Evolutionary conservation across 2,329 filamentous ascomycete genomes (phyloP), one percentile per base, ranked within the genome.

Genomic region (Ophiostoma pallidulum): DNA sequence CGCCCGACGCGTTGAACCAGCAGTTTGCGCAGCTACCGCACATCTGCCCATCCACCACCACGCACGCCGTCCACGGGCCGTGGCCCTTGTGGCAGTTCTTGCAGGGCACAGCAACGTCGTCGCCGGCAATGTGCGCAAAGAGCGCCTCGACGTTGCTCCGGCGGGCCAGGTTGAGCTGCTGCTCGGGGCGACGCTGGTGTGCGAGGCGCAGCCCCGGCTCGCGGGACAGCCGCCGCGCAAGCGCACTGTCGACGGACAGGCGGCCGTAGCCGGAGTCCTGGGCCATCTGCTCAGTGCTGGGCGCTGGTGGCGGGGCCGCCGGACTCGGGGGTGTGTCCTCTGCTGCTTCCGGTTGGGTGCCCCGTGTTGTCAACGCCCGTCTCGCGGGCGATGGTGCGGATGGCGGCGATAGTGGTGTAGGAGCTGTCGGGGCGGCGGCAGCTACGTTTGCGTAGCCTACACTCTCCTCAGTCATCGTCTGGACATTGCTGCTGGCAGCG

Each of bases 1-100:
- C 70, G 9, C 76, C 76, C 43, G 74, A 78, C 8, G 76, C 76
- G 48, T 80, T 80, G 60, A 75, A 80, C 76, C 77, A 80, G 58
- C 77, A 80, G 57, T 80, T 80, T 49, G 75, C 71, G 52, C 77
- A 80, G 56, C 74, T 78, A 9, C 77, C 76, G 50, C 74, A 78
- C 73, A 80, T 75, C 57, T 77, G 73, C 2, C 76, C 75, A 41
- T 73, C 71, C 19, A 76, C 72, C n/a, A 78, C 64, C n/a, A 80
- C 67, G 53, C 77, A 80, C 14, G 67, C 66, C 1, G 66, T 73
- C 75, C 75, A 80, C 0, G 77, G 76, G 0, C 77, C 77, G 51
- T 78, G 74, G 4, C 74, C 74, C 57, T 77, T 79, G 59, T 72
- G 68, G 58, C 77, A 80, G 59, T 77, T 78, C 60, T 77, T 76